Conservation (phyloP, 2,329 filamentous ascomycete species). For the Thielaviopsis populi region DNA sequence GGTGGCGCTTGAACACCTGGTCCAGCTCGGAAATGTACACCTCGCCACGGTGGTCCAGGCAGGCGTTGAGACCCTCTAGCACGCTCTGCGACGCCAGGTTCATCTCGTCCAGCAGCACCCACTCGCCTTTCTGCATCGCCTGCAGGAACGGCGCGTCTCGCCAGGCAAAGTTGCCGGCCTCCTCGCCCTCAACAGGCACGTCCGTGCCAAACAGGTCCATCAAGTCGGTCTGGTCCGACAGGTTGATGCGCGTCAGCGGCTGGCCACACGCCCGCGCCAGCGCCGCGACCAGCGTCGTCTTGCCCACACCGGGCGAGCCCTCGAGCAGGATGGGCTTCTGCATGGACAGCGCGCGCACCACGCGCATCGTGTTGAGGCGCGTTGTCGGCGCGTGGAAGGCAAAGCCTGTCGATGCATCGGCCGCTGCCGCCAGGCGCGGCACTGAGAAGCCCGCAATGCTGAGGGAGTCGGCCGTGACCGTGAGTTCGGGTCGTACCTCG, state of each 20-base stretch:
- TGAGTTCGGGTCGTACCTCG: constrained; percentile 44
- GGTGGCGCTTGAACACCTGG: constrained; percentile 80
- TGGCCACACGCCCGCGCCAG: constrained; percentile 66
- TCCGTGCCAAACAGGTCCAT: constrained; percentile 97
- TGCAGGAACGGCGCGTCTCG: constrained; percentile 87
- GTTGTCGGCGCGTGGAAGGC: constrained; percentile 85
- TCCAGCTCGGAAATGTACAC: constrained; percentile 92
- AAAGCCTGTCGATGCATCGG: constrained; percentile 32
- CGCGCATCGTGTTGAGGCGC: constrained; percentile 74
- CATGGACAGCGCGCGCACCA: constrained; percentile 76
- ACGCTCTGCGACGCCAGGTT: constrained; percentile 95
- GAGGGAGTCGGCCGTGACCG: constrained; percentile 37
- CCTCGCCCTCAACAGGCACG: constrained; percentile 83
- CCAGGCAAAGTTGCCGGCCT: constrained; percentile 86
- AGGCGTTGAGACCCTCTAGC: constrained; percentile 88
- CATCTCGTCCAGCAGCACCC: constrained; percentile 97
- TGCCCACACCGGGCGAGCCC: constrained; percentile 94
- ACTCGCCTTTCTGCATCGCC: constrained; percentile 92
- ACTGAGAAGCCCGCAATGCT: constrained; percentile 64
- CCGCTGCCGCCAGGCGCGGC: constrained; percentile 32
- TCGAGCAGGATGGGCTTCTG: constrained; percentile 86
- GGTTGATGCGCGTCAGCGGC: constrained; percentile 80
- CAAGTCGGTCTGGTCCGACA: constrained; percentile 93
- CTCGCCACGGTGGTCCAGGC: constrained; percentile 88
- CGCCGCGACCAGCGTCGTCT: constrained; percentile 83